These are phyloP conservation scores for Arachnomyces sp. DNA, from an alignment of 2,329 filamentous ascomycete species.

Conservation along the genomic window DNA sequence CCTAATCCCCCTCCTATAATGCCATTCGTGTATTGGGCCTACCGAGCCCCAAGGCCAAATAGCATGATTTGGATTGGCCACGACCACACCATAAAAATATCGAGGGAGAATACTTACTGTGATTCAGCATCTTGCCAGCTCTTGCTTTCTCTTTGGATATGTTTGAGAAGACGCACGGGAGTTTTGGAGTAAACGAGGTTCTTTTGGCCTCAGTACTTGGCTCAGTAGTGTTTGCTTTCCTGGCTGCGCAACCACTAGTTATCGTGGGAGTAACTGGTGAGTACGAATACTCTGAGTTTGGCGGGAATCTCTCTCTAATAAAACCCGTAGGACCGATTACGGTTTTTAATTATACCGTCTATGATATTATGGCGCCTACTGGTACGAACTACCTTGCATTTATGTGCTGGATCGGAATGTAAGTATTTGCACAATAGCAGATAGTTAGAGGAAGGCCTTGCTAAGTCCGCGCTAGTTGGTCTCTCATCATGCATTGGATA, in stretches of 20 bases:
- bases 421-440: conserved; percentile 23
- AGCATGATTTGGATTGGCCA: conserved; percentile 1
- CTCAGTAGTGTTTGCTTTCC: conserved; percentile 68
- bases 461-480: conserved; percentile 51
- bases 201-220: conserved; percentile 78
- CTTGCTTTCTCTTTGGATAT: conserved; percentile 87
- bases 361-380: conserved; percentile 71
- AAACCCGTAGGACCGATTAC: conserved; percentile 64
- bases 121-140: conserved; percentile 67
- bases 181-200: conserved; percentile 86
- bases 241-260: conserved; percentile 75
- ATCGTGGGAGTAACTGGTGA: conserved; percentile 80
- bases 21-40: not conserved
- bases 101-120: conserved; percentile 8
- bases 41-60: not conserved
- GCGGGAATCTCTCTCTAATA: conserved; percentile 9
- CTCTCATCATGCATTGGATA: conserved; percentile 74
- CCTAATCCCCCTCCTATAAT: not conserved
- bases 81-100: not conserved
- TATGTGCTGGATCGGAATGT: conserved; percentile 85
- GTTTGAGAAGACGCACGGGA: conserved; percentile 78
- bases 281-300: conserved; percentile 8
- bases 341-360: conserved; percentile 90
- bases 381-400: conserved; percentile 79
- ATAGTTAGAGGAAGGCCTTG: not conserved